Evolutionary conservation across 2,329 filamentous ascomycete genomes (phyloP).

Genomic region (Rutstroemia sp.): DNA sequence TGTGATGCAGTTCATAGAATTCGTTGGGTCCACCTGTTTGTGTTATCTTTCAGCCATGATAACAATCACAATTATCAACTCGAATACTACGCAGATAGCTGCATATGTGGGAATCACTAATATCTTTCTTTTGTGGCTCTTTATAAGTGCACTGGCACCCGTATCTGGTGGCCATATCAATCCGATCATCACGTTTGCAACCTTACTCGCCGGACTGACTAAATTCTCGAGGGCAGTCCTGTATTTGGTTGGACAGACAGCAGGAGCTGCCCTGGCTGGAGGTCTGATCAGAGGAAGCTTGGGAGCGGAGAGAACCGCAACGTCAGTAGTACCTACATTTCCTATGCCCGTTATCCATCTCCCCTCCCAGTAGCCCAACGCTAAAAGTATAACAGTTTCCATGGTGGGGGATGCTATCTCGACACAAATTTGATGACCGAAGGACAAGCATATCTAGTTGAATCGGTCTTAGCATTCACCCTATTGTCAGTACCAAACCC

Average conservation of each 20-base stretch:
- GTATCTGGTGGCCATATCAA: constrained; percentile 47
- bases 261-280: constrained; percentile 37
- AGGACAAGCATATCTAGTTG: constrained; percentile 40
- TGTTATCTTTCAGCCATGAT: constrained; percentile 30
- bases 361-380: not conserved
- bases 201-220: constrained; percentile 42
- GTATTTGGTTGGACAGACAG: constrained; percentile 41
- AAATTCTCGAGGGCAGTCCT: constrained; percentile 42
- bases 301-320: constrained; percentile 25
- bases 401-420: constrained; percentile 28
- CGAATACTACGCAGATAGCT: constrained; percentile 23
- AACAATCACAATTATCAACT: constrained; percentile 26
- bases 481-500: constrained; percentile 30
- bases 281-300: constrained; percentile 33
- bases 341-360: not conserved
- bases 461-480: constrained; percentile 40
- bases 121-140: constrained; percentile 35
- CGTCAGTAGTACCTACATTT: constrained; percentile 25
- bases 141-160: constrained; percentile 42
- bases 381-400: constrained; percentile 17
- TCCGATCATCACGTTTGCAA: constrained; percentile 45
- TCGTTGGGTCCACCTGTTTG: constrained; percentile 25
- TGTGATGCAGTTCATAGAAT: constrained; percentile 28
- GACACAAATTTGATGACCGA: constrained; percentile 21
- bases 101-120: constrained; percentile 30